These are phyloP conservation scores for Apophysomyces variabilis DNA, from an alignment of 371 early-diverging fungal species.

Conservation along the genomic window DNA sequence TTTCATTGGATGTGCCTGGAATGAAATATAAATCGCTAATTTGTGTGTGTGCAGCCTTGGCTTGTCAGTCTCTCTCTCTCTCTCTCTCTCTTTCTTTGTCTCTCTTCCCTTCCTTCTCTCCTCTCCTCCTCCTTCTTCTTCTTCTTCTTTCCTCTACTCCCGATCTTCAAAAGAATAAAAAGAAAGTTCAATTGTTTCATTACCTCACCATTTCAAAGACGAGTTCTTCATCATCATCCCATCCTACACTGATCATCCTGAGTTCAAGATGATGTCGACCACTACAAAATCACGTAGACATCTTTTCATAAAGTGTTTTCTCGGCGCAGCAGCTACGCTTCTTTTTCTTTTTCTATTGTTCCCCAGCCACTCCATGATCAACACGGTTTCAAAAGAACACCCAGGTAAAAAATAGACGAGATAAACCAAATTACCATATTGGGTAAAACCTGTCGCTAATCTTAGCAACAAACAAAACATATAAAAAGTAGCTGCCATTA, in stretches of 20 bases:
- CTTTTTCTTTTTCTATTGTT: slow-evolving; percentile 27
- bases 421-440: not conserved
- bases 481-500: not conserved
- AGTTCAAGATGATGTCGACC: slow-evolving; percentile 17
- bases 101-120: not conserved
- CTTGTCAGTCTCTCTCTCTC: not conserved
- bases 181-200: not conserved
- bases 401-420: slow-evolving; percentile 6
- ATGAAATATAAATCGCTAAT: not conserved
- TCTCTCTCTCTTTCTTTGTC: not conserved
- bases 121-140: not conserved
- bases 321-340: slow-evolving; percentile 15
- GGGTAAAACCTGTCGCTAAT: not conserved
- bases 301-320: slow-evolving; percentile 17
- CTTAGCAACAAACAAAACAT: slow-evolving; percentile 5
- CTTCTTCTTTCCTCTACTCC: not conserved
- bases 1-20: not conserved
- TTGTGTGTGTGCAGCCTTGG: not conserved
- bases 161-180: not conserved
- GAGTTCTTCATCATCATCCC: too few species aligned
- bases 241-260: too few species aligned
- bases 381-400: not conserved
- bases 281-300: slow-evolving; percentile 29
- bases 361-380: slow-evolving; percentile 9
- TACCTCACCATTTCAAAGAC: too few species aligned